Base-by-base conservation (phyloP, 345 rosid genomes). In the Salix dunnii region DNA sequence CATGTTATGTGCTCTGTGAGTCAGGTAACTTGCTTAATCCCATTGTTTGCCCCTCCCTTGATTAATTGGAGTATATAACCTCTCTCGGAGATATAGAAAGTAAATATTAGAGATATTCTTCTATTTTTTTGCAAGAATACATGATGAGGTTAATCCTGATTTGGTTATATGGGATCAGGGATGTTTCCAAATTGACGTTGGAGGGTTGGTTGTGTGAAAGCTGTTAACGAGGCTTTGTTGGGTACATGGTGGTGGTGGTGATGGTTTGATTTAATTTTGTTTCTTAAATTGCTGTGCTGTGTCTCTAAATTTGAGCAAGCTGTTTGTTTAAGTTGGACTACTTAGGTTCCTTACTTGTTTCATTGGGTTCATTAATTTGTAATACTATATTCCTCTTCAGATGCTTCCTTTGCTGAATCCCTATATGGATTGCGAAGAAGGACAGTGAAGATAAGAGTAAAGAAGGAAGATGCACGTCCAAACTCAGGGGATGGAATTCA, bases 381-480 rank as follows among this genome's bases (percentile, higher is more conserved):
- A 12, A 67, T 18, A 35, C 42, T 55, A 35, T 79, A 9, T 51
- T 81, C 62, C 81, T 73, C 46, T 83, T 66, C 89, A 96, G 99
- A 96, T 88, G 98, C 97, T 83, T 96, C 98, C 17, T 96, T 96
- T 85, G 82, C 99, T 55, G 99, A 94, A 77, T 91, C 98, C 64
- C 87, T 96, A 40, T 96, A 96, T 85, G 99, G 99, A 58, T 86
- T 96, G 85, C 87, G 99, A 82, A 94, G 99, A 84, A 89, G 95
- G 87, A 85, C 94, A 7, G 89, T 81, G 80, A 88, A 79, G 75
- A 85, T 96, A 78, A 88, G 76, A 81, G 79, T 76, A 74, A 84
- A 78, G 78, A 88, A 82, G 85, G 88, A 82, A 81, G 83, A 78
- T 77, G 53, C 63, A 42, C 89, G 63, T 76, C 64, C 68, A 61